Evolutionary conservation across 2,329 filamentous ascomycete species (phyloP), one percentile per base, ranked within the genome.

Genomic region (Myrmaecium sp.): DNA sequence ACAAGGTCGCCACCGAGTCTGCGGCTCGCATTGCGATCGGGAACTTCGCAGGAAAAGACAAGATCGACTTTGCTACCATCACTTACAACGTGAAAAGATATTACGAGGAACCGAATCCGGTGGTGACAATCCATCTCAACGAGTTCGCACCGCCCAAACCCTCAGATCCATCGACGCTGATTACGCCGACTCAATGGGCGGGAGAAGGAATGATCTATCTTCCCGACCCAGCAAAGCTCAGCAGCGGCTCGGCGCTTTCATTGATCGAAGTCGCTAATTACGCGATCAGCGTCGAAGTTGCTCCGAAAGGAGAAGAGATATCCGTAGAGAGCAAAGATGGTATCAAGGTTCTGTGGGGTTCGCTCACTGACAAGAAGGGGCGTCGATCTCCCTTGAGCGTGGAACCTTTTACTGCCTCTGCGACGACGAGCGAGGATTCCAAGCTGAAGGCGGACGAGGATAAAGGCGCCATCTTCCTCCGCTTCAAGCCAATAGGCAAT

Each of bases 31-130:
- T 39, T 24, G 36, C 36, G 3, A 5, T 37, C 21, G 36, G 35
- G 30, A 29, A 40, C 17, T 40, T 40, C 17, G 27, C 18, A 5
- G 30, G 31, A 3, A 23, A 18, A 10, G 31, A 30, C 5, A 30
- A 21, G 14, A 16, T 39, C 5, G 38, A 39, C 28, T 27, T 41
- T 11, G 33, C 32, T 4, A 31, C 38, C 10, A 38, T 40, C 5
- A 25, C 17, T 9, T 38, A 39, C 27, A 40, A 36, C 17, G 38
- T 41, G 11, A 14, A 21, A 10, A 18, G 22, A 5, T 38, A 40
- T 25, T 35, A 36, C 19, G 33, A 33, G 10, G 34, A 33, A 11
- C 29, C 33, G 3, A 6, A 33, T 6, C 38, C 38, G 3, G 23
- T 27, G 8, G 27, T 40, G 14, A 20, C 27, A 4, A 30, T 40